Percentiles rank a stretch among this genome's conserved stretches.
Evolutionary conservation across 2,329 filamentous ascomycete species (phyloP).

Genomic region (Aspergillus costaricaensis): DNA sequence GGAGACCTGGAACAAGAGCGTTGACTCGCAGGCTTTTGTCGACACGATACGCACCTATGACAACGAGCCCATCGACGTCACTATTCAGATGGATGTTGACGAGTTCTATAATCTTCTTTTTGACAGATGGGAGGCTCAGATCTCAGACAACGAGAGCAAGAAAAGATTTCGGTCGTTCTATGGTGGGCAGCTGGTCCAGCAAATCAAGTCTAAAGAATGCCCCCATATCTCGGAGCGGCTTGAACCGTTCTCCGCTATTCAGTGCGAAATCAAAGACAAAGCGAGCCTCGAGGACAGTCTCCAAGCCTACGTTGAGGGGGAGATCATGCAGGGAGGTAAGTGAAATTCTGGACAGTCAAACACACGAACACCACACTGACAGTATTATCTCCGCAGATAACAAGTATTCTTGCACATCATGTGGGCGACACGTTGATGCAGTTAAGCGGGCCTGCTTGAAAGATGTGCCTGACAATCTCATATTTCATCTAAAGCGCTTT

Average conservation of each 20-base stretch:
- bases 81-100: conserved; percentile 95
- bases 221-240: conserved; percentile 86
- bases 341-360: conserved; percentile 8
- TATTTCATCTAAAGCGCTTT: conserved; percentile 80
- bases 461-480: conserved; percentile 88
- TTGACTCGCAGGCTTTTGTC: conserved; percentile 74
- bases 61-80: conserved; percentile 78
- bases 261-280: conserved; percentile 96
- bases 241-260: conserved; percentile 91
- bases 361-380: conserved; percentile 21
- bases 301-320: conserved; percentile 91
- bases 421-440: conserved; percentile 85
- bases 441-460: conserved; percentile 92
- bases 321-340: conserved; percentile 87
- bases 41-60: conserved; percentile 79
- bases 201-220: conserved; percentile 94
- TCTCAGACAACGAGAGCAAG: conserved; percentile 68
- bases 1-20: conserved; percentile 70
- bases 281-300: conserved; percentile 79
- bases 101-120: conserved; percentile 96
- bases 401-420: conserved; percentile 95
- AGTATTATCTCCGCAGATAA: conserved; percentile 63
- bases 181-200: conserved; percentile 86
- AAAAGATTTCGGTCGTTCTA: conserved; percentile 79
- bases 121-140: conserved; percentile 84